Base-by-base conservation (phyloP, 306 rosid genomes). In the Vigna nakashimae region DNA sequence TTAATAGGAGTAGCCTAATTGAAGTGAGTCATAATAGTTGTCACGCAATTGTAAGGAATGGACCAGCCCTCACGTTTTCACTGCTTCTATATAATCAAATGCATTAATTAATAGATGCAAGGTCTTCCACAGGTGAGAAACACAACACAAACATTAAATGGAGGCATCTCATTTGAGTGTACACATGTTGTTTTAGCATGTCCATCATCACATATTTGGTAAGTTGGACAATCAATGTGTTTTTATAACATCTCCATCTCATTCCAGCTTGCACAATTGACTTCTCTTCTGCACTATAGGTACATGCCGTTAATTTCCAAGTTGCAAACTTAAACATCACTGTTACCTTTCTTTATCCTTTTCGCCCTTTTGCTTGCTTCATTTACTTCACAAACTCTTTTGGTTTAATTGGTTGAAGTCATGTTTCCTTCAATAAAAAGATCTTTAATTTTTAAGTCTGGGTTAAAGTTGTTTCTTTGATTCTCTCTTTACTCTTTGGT, bases 231-330 rank as follows among this genome's bases (percentile, higher is more conserved):
- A 78, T 78, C 76, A 69, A 17, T 26, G 36, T 40, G 56, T 53
- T 53, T 56, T 26, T 11, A 14, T 42, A 6, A 43, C 52, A 9
- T 42, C 3, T 42, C 12, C 46, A 42, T 42, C 46, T 9, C 46
- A 42, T 42, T 58, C 64, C 76, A 78, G 82, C 71, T 69, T 49
- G 63, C 51, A 69, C 20, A 78, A 69, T 69, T 46, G 64, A 69
- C 51, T 28, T 76, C 55, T 64, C 73, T 51, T 43, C 81, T 57
- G 12, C 65, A 38, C 17, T 7, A 55, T 8, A 7, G 46, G 2
- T 42, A 42, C 46, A 2, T 7, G 14, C 32, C 30, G 20, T 40
- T 55, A 8, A 40, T 66, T 52, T 26, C 81, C 80, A 26, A 26
- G 28, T 3, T 60, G 26, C 65, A 75, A 50, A 63, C 42, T 75